phyloP scores from a whole-genome alignment of 768 basidiomycete species.

The Naganishia randhawae region DNA sequence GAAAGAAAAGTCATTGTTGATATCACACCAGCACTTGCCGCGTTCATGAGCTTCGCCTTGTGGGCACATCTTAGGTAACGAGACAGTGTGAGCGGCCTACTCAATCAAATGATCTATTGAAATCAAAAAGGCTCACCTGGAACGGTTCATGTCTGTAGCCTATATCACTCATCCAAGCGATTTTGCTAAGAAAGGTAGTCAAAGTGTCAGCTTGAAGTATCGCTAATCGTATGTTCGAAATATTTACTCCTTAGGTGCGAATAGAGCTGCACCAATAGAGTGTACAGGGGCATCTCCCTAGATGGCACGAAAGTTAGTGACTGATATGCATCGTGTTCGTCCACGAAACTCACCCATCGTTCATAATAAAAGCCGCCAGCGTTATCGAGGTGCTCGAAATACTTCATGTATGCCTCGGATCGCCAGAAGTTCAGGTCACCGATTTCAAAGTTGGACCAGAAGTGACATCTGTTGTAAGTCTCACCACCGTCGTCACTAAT shows the following conservation, averaged over 20 bases:
- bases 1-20: constrained; percentile 66
- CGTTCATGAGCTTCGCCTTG: constrained; percentile 58
- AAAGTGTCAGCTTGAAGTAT: not conserved
- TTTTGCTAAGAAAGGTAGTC: not conserved
- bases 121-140: constrained; percentile 74
- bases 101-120: not conserved
- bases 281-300: constrained; percentile 95
- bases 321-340: not conserved
- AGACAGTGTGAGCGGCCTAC: not conserved
- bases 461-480: constrained; percentile 73
- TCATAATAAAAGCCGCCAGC: constrained; percentile 87
- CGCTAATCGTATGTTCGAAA: not conserved
- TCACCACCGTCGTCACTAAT: constrained; percentile 70
- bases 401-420: constrained; percentile 72
- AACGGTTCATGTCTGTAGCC: constrained; percentile 92
- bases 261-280: constrained; percentile 83
- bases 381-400: constrained; percentile 75
- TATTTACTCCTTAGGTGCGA: constrained; percentile 55
- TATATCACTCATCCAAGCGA: constrained; percentile 88
- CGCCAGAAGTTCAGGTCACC: constrained; percentile 80
- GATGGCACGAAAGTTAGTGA: constrained; percentile 45
- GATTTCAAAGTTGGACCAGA: constrained; percentile 94
- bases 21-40: constrained; percentile 84
- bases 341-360: constrained; percentile 53
- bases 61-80: constrained; percentile 45